Evolutionary conservation across 768 basidiomycete species (phyloP), one percentile per base, ranked within the genome.

Genomic region (Psilocybe tampanensis): DNA sequence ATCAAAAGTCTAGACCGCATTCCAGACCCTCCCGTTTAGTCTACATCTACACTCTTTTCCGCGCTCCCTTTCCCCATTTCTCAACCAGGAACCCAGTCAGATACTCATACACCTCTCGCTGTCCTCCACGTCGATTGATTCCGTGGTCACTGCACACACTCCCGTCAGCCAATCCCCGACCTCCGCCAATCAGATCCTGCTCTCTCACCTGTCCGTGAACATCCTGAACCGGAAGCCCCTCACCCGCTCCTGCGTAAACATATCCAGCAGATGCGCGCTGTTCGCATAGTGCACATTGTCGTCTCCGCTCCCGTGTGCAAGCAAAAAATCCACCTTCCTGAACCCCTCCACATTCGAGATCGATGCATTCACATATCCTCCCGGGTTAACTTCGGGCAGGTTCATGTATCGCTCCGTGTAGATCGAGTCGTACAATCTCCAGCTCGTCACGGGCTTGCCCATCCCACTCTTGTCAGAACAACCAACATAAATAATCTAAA

Each of bases 331-430:
- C 26, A 88, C 80, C 55, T 90, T 77, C 60, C 83, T 74, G 79
- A 98, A 99, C 2, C 88, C 94, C 9, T 88, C 88, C 47, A 97
- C 94, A 67, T 92, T 87, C 54, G 89, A 86, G 53, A 99, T 89
- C 0, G 92, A 92, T 17, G 92, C 90, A 47, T 89, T 93, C 63
- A 89, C 73, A 76, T 99, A 99, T n/a, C 97, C 97, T 0, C 76
- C 85, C 0, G 83, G 82, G 70, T 98, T 98, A 9, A 82, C 73
- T 15, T 78, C 69, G 0, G 95, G 95, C 22, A 91, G 80, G 62
- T 86, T 85, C 95, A 98, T 95, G 79, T 98, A 98, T 17, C 97
- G 87, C 64, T 99, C 97, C 1, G 97, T 99, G 71, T 98, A 98
- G 61, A 98, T 89, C 0, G 94, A 90, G 74, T 98, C 95, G 62